These are phyloP conservation scores for Aureobasidium leucospermi DNA, from an alignment of 2,329 filamentous ascomycete genomes.

Conservation along the genomic window DNA sequence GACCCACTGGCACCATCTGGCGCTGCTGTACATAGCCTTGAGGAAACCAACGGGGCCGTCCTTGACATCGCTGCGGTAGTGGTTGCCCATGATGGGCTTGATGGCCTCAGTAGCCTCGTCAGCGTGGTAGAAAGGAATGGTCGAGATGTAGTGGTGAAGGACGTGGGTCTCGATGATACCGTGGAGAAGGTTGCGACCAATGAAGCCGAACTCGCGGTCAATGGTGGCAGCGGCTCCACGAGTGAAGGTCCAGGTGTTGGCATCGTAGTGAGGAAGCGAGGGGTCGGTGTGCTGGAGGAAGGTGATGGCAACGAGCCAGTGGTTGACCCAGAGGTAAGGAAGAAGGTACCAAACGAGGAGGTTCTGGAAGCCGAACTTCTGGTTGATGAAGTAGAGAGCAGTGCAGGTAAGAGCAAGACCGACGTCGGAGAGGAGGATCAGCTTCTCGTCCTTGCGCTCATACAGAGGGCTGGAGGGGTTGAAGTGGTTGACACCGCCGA, in stretches of 20 bases:
- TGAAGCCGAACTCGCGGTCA: constrained; percentile 94
- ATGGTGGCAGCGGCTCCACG: constrained; percentile 93
- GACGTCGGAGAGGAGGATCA: constrained; percentile 80
- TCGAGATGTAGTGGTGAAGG: constrained; percentile 93
- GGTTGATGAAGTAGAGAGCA: constrained; percentile 61
- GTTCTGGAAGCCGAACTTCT: constrained; percentile 76
- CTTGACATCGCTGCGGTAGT: constrained; percentile 79
- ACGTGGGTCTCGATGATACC: constrained; percentile 98
- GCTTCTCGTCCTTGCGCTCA: constrained; percentile 81
- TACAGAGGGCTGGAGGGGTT: constrained; percentile 80
- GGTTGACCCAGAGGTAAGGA: constrained; percentile 96
- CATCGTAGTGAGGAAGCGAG: constrained; percentile 83
- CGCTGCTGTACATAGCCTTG: constrained; percentile 69
- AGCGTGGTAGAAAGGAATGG: constrained; percentile 93
- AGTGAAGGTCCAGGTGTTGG: constrained; percentile 82
- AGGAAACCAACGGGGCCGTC: constrained; percentile 79
- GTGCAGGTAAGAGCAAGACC: constrained; percentile 57
- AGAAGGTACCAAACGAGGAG: constrained; percentile 90
- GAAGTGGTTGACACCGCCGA: constrained; percentile 90
- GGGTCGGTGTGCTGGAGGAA: constrained; percentile 97
- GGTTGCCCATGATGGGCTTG: constrained; percentile 86
- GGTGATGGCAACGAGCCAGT: constrained; percentile 98
- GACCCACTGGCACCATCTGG: constrained; percentile 92
- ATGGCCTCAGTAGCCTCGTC: constrained; percentile 92
- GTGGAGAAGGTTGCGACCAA: constrained; percentile 83